These are phyloP conservation scores for Xylaria curta DNA, from an alignment of 495 filamentous ascomycete genomes.

Conservation along the genomic window DNA sequence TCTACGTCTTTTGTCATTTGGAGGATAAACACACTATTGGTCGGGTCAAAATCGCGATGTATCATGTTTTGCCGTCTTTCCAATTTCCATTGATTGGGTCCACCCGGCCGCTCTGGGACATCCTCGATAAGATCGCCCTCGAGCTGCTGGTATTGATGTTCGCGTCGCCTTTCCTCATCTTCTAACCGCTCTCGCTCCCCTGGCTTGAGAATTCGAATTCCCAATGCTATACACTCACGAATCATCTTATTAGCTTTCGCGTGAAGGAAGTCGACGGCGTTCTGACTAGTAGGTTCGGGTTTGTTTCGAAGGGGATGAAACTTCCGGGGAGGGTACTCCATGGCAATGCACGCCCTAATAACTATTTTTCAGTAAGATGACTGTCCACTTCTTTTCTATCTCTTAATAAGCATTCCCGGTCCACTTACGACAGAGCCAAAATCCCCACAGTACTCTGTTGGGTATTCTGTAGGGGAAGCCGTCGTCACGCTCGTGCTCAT, in stretches of 20 bases:
- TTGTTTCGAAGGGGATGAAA: conserved; percentile 11
- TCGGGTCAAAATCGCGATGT: conserved; percentile 22
- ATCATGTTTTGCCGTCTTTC: conserved; percentile 23
- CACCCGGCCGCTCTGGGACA: background rate
- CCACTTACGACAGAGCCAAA: conserved; percentile 28
- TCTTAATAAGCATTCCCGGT: background rate
- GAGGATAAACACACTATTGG: conserved; percentile 17
- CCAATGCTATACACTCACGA: background rate
- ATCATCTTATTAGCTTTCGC: conserved; percentile 11
- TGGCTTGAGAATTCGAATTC: background rate
- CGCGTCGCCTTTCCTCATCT: background rate
- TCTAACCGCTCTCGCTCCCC: background rate
- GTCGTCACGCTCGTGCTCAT: background rate
- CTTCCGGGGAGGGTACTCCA: conserved; percentile 29
- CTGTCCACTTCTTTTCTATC: background rate
- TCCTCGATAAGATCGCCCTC: conserved; percentile 18
- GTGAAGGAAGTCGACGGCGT: background rate
- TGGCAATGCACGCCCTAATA: conserved; percentile 25
- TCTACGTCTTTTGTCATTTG: background rate
- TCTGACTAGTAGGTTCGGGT: background rate
- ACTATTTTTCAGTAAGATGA: conserved; percentile 19
- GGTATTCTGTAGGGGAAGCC: background rate
- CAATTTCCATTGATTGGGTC: background rate
- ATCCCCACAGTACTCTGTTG: conserved; percentile 27
- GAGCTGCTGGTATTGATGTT: background rate